A percentile compares a stretch with the other conserved stretches of the same genome.
Conservation (phyloP, 352 stramenopile species). For the Globisporangium canariense region DNA sequence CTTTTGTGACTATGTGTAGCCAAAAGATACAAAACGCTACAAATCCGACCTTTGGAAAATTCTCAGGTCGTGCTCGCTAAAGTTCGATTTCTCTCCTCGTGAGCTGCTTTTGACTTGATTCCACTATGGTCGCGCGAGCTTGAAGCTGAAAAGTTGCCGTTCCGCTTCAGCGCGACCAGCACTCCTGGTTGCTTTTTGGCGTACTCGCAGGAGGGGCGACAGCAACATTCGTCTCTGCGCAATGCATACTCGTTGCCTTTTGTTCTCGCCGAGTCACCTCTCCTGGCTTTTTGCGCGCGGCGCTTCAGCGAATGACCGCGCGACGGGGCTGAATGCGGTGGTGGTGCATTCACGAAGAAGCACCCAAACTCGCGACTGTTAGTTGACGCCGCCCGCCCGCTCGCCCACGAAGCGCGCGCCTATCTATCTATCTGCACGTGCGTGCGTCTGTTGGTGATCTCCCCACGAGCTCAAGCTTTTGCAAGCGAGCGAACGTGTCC, state of each 20-base stretch:
- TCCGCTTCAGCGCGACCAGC: constrained; percentile 8
- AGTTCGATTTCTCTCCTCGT: background rate
- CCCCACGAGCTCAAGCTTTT: background rate
- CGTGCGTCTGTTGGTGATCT: background rate
- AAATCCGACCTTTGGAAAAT: background rate
- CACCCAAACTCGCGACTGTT: background rate
- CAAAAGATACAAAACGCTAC: constrained; percentile 11
- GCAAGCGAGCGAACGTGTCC: background rate
- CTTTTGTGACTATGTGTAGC: constrained; percentile 2
- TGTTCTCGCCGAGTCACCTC: background rate
- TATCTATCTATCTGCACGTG: no score
- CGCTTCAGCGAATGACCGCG: background rate
- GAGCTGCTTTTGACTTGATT: background rate
- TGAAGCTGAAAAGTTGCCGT: constrained; percentile 12
- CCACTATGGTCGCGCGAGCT: constrained; percentile 1
- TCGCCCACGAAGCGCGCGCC: no score
- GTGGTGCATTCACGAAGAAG: constrained; percentile 8
- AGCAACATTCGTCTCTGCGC: background rate
- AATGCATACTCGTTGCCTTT: constrained; percentile 8
- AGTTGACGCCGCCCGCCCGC: background rate
- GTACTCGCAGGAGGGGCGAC: constrained; percentile 6
- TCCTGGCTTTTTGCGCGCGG: background rate
- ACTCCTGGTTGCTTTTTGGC: constrained; percentile 6
- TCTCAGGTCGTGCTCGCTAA: background rate
- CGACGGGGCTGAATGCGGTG: background rate